Conservation (phyloP, 306 rosid species). For the Trifolium pratense region DNA sequence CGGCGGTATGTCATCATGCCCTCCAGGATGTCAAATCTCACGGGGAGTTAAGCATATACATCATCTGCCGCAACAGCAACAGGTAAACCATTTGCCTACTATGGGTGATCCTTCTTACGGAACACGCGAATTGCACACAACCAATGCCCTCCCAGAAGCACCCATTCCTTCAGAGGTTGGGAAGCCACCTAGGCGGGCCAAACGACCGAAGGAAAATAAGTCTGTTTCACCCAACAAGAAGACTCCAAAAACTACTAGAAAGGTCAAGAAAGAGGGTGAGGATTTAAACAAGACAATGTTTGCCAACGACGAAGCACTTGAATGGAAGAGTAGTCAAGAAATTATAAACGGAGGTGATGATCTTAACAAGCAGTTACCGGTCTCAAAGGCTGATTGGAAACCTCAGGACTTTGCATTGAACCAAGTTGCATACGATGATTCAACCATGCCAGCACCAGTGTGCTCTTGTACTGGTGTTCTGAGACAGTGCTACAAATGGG, state of each 20-base stretch:
- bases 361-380: conserved; percentile 66
- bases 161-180: conserved; percentile 60
- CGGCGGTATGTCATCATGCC: conserved; percentile 71
- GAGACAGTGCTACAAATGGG: conserved; percentile 99
- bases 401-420: conserved; percentile 88
- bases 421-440: conserved; percentile 88
- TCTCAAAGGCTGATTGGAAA: conserved; percentile 92
- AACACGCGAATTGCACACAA: conserved; percentile 67
- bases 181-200: conserved; percentile 68
- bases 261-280: conserved; percentile 76
- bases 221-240: conserved; percentile 70
- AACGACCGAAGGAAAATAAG: conserved; percentile 75
- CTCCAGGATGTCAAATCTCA: conserved; percentile 97
- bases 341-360: conserved; percentile 74
- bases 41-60: conserved; percentile 96
- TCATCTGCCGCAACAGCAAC: conserved; percentile 83
- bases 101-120: conserved; percentile 70
- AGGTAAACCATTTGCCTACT: conserved; percentile 64
- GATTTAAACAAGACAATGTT: conserved; percentile 77
- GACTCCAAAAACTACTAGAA: conserved; percentile 65
- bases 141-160: conserved; percentile 58
- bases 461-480: conserved; percentile 89
- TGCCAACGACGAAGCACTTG: conserved; percentile 56
- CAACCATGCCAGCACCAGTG: conserved; percentile 93
- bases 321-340: conserved; percentile 79